Evolutionary conservation across 306 rosid species (phyloP), one percentile per base, ranked within the genome.

Genomic region (Castanea mollissima): DNA sequence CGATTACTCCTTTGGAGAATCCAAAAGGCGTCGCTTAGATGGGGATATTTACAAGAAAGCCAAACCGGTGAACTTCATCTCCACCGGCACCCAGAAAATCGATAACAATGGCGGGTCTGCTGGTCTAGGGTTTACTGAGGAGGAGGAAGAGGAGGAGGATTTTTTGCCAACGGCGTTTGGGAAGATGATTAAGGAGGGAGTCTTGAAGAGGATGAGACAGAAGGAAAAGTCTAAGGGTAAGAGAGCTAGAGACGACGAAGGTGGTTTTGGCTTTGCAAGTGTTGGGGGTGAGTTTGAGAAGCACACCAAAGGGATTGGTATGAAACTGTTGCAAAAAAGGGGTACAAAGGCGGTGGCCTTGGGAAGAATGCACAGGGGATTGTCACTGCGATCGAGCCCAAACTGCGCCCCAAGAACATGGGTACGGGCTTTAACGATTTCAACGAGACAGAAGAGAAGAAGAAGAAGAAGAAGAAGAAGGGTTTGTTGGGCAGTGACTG

Each of bases 331-430:
- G 79, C 89, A 85, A 87, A 93, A 88, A 69, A 95, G 99, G 99
- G 99, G 12, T 95, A 95, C 83, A 90, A 81, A 86, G 98, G 99
- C 65, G 99, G 97, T 10, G 99, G 98, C 46, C 98, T 95, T 74
- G 99, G 99, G 38, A 91, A 83, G 88, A 91, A 93, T 69, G 80
- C 86, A 84, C 98, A 95, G 63, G 99, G 99, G 57, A 95, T 95
- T 80, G 65, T 91, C 32, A 82, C 90, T 21, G 98, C 99, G 0
- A 84, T 93, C 29, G 92, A 93, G 83, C 94, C 93, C 1, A 89
- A 78, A 77, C n/a, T 90, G 93, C 89, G 97, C 88, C 97, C 90
- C 5, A 93, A 89, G 86, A 90, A 90, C 75, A 79, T 87, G 78
- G 98, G 97, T 67, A 84, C 93, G 90, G 99, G 98, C 15, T 95